Conservation (phyloP, 148 eudicot species). For the Silene latifolia region DNA sequence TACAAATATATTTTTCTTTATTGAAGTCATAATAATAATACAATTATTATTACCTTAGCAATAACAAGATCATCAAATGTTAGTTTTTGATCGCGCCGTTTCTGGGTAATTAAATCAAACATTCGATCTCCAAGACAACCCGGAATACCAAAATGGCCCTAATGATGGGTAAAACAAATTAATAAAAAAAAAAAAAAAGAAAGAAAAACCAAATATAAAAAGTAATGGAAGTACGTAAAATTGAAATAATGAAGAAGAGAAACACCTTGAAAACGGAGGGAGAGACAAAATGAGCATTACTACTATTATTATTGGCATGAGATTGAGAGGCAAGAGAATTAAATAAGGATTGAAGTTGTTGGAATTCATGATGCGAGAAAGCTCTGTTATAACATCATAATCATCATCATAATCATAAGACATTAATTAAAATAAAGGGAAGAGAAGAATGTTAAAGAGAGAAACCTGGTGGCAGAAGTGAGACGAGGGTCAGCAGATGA, state of each 20-base stretch:
- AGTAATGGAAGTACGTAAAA: neutral
- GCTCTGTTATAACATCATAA: slow-evolving; percentile 35
- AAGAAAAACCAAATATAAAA: neutral
- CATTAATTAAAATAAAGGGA: neutral
- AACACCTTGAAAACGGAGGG: slow-evolving; percentile 61
- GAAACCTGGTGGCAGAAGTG: slow-evolving; percentile 60
- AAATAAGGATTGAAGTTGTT: slow-evolving; percentile 54
- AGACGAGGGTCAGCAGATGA: slow-evolving; percentile 58
- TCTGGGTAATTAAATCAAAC: slow-evolving; percentile 67
- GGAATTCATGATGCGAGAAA: slow-evolving; percentile 52
- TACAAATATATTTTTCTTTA: no score
- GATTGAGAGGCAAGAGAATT: slow-evolving; percentile 66
- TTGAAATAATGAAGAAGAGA: neutral
- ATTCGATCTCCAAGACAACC: slow-evolving; percentile 75
- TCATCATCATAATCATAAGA: no score
- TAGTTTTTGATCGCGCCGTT: slow-evolving; percentile 62
- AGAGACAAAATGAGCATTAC: slow-evolving; percentile 37
- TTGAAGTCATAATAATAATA: neutral
- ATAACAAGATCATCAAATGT: slow-evolving; percentile 80
- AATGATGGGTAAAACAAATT: neutral
- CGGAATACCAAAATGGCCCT: slow-evolving; percentile 62
- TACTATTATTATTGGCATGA: slow-evolving; percentile 20
- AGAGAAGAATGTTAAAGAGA: neutral
- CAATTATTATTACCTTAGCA: slow-evolving; percentile 60
- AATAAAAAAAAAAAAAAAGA: neutral